A percentile compares a stretch with the other conserved stretches of the same genome.
Conservation (phyloP, 495 filamentous ascomycete genomes). For the Chaetomium cochliodes region DNA sequence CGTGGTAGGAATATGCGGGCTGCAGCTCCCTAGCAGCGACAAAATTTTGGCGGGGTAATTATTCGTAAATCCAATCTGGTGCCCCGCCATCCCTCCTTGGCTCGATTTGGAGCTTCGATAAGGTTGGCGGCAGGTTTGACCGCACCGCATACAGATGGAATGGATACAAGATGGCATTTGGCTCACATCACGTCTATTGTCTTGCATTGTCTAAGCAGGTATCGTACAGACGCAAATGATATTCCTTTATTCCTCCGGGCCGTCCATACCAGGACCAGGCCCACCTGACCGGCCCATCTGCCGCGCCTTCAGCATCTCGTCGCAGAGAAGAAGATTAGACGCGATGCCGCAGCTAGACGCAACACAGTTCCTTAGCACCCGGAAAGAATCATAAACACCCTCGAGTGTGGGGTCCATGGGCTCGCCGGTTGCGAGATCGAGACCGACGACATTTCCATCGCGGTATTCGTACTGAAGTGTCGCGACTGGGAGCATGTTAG, state of each 20-base stretch:
- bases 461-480: constrained; percentile 78
- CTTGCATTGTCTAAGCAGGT: constrained; percentile 31
- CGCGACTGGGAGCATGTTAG: constrained; percentile 57
- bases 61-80: constrained; percentile 24
- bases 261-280: constrained; percentile 57
- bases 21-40: neutral
- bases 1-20: constrained; percentile 25
- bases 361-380: constrained; percentile 88
- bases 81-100: constrained; percentile 30
- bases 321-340: constrained; percentile 90
- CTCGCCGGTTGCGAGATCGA: constrained; percentile 81
- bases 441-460: constrained; percentile 81
- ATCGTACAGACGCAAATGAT: constrained; percentile 33
- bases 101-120: neutral
- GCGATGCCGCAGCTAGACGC: constrained; percentile 94
- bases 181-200: constrained; percentile 18
- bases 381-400: constrained; percentile 94
- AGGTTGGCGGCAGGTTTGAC: neutral
- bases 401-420: constrained; percentile 94
- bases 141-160: neutral
- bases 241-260: constrained; percentile 43
- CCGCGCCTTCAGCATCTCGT: constrained; percentile 94
- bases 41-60: constrained; percentile 46
- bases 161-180: neutral
- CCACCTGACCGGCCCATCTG: constrained; percentile 71